Conservation (phyloP, 805 yeast species). For the Phaffomyces thermotolerans region DNA sequence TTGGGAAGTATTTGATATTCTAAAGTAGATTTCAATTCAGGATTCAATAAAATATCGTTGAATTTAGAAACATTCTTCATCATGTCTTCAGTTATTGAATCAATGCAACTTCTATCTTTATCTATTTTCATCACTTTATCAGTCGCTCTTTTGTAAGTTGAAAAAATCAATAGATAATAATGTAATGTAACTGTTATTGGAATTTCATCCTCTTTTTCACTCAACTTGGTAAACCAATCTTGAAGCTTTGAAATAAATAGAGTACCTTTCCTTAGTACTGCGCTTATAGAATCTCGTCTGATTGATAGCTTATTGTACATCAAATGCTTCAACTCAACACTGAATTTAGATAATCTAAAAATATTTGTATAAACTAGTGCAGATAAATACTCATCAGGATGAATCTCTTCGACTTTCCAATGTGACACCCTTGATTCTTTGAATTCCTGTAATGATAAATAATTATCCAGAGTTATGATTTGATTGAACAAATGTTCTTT, state of each 20-base stretch:
- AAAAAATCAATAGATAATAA: constrained; percentile 4
- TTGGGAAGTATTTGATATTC: constrained; percentile 7
- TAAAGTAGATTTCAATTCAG: constrained; percentile 1
- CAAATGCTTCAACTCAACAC: not conserved
- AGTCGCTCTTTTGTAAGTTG: constrained; percentile 4
- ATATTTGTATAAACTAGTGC: constrained; percentile 11
- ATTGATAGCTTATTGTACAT: constrained; percentile 1
- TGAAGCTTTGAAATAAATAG: not conserved
- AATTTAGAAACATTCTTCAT: not conserved
- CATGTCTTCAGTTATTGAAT: not conserved
- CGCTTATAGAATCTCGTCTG: not conserved
- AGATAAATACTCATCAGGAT: constrained; percentile 10
- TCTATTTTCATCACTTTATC: constrained; percentile 3
- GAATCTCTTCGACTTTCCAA: constrained; percentile 21
- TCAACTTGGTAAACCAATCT: constrained; percentile 3
- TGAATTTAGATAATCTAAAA: not conserved
- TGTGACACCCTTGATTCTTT: constrained; percentile 19
- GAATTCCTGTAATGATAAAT: constrained; percentile 22
- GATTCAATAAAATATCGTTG: constrained; percentile 2
- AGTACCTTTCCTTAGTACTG: not conserved
- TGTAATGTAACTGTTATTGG: constrained; percentile 5
- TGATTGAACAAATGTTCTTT: not conserved
- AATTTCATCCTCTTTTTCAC: not conserved
- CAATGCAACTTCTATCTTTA: not conserved
- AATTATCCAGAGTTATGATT: constrained; percentile 4